Conservation (phyloP, 225 moss, liverwort and hornwort species). For the Anthoceros angustus region DNA sequence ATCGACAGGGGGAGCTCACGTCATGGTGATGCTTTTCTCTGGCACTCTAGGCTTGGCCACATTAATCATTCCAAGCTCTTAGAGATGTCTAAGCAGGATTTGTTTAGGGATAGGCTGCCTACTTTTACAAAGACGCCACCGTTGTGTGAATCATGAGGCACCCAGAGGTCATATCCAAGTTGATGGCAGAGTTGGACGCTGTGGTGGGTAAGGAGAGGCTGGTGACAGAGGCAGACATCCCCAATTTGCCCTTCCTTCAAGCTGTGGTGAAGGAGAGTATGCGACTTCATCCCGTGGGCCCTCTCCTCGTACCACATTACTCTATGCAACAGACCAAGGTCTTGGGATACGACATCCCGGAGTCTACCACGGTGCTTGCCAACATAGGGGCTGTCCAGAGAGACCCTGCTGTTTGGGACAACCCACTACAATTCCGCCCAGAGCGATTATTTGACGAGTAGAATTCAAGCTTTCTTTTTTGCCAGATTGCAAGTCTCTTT, state of each 20-base stretch:
- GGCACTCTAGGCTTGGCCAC: too few species aligned
- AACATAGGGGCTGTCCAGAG: constrained; percentile 7
- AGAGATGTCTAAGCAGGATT: too few species aligned
- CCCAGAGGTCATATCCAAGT: constrained; percentile 8
- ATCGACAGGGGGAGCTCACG: too few species aligned
- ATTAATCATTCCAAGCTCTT: too few species aligned
- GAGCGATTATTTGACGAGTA: constrained; percentile 7
- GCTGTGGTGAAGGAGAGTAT: constrained; percentile 14
- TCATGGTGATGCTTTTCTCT: too few species aligned
- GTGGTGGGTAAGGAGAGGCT: constrained; percentile 14
- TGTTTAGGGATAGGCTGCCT: too few species aligned
- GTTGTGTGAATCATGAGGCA: too few species aligned
- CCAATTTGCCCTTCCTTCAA: constrained; percentile 13
- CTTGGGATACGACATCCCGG: constrained; percentile 7
- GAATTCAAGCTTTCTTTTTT: too few species aligned
- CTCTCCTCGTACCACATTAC: constrained; percentile 10
- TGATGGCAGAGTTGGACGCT: constrained; percentile 10
- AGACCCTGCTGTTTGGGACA: constrained; percentile 5
- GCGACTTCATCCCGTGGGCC: constrained; percentile 8
- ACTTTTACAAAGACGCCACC: too few species aligned
- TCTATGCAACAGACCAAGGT: background rate
- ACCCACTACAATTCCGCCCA: constrained; percentile 6
- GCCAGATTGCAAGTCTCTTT: too few species aligned
- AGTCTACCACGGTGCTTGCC: background rate
- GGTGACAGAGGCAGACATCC: constrained; percentile 12